A percentile compares a stretch with the other conserved stretches of the same genome.
Conservation (phyloP, 202 grass and related monocot species). For the Elaeis oleifera region DNA sequence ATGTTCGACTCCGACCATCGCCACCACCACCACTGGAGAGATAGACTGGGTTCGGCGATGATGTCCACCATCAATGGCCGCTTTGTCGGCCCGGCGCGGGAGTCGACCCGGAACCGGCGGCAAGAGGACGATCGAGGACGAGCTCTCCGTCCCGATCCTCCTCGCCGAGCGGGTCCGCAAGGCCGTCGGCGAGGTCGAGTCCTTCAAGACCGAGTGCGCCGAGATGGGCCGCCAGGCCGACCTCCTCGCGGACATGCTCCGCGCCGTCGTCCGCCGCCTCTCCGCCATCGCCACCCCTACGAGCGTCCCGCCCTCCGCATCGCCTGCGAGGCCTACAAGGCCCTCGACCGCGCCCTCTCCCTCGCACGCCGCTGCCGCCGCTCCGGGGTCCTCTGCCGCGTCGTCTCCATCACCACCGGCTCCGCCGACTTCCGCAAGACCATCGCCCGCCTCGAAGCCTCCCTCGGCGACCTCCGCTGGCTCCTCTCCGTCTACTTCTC, state of each 20-base stretch:
- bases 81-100: not conserved
- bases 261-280: not conserved
- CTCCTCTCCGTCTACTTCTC: conserved; percentile 2
- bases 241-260: conserved; percentile 8
- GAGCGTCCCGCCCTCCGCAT: conserved; percentile 13
- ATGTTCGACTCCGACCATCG: too few species aligned
- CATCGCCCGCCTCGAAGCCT: conserved; percentile 1
- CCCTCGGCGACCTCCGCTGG: conserved; percentile 3
- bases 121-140: not conserved
- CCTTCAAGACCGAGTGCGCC: conserved; percentile 18
- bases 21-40: too few species aligned
- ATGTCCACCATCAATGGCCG: not conserved
- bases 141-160: conserved; percentile 1
- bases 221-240: conserved; percentile 8
- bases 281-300: not conserved
- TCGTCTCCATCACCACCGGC: conserved; percentile 12
- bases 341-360: conserved; percentile 11
- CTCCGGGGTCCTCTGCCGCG: not conserved
- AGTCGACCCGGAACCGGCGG: not conserved
- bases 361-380: conserved; percentile 14
- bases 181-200: conserved; percentile 4
- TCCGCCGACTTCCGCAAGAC: conserved; percentile 2
- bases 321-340: conserved; percentile 8
- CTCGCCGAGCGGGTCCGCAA: conserved; percentile 15
- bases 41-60: too few species aligned